Base-by-base conservation (phyloP, 2,329 filamentous ascomycete species). In the Cryphonectria japonica region DNA sequence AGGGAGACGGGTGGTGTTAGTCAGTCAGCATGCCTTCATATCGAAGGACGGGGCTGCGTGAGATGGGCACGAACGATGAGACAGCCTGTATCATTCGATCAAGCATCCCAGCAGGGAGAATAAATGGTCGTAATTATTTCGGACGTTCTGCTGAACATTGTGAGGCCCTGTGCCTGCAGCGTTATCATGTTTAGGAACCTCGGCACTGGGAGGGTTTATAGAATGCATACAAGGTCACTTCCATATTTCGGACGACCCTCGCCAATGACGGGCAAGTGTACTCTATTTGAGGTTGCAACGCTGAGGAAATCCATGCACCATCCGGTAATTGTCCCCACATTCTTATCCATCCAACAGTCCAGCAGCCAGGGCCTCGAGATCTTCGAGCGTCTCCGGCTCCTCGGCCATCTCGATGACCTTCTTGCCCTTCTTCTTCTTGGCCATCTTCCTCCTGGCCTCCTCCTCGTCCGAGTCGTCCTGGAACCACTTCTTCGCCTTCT, bases 321-420 rank as follows among this genome's bases (percentile, higher is more conserved):
- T 37, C 19, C 19, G 37, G 9, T 39, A 1, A 41, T 39, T 29
- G 4, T 43, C 39, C 41, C 41, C 1, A 13, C 11, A 6, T 14
- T 19, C 34, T 63, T 74, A 84, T 67, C 80, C 81, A 72, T 88
- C 87, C 78, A 97, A 80, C 79, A 96, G 81, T 3, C 91, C 92
- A 61, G 91, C 88, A 69, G 93, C 93, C 81, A 95, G 81, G 57
- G 90, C 89, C 82, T 95, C 93, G 76, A 94, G 85, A 80, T 95
- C 92, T 79, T 94, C 91, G 76, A 95, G 82, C 59, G 92, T 95
- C 81, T 94, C 91, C 16, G 92, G 92, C 82, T 93, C 90, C 67
- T 90, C 86, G 19, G 85, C 85, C 76, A 88, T 85, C 81, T 88
- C 87, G 77, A 91, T 85, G 63, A 89, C 86, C 81, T 85, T 86